Evolutionary conservation across 495 filamentous ascomycete species (phyloP), one percentile per base, ranked within the genome.

Genomic region (Hyphodiscus hymeniophilus): DNA sequence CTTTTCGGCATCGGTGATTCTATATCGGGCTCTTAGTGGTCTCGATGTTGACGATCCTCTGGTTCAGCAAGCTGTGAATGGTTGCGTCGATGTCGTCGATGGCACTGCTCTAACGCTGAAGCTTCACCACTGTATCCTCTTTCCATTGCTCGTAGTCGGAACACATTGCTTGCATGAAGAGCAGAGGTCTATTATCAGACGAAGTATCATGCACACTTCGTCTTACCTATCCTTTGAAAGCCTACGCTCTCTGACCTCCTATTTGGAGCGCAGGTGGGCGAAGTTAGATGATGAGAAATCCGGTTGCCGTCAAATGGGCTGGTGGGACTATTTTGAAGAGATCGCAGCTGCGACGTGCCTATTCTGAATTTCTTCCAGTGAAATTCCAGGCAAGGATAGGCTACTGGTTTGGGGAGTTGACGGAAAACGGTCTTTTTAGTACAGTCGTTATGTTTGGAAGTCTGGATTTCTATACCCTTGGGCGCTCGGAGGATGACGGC

Each of bases 101-200:
- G 51, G 56, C 1, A 22, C 40, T n/a, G 51, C 48, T 33, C 45
- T 58, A 15, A 51, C 56, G 7, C 45, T 51, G 7, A 52, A 51
- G 20, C 48, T 58, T 17, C 56, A 58, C 18, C 56, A 58, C 28
- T 58, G 56, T 24, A 55, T 58, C 22, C 45, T 58, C 3, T 58
- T 58, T 21, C 56, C 56, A 3, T n/a, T 58, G 0, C 48, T 58
- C 8, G 43, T 58, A 13, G 33, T 55, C 18, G 51, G 47, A 7
- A 47, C 56, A 7, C 56, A 54, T 36, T 52, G 56, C 34, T 12
- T 58, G 2, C 21, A 33, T 3, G 20, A 28, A 1, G 48, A 48
- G 18, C 56, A 58, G 23, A 31, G 56, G 35, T 16, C 5, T 35
- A 40, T 23, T 8, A 55, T 55, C n/a, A 47, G 44, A 11, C 51